Base-by-base conservation (phyloP, 1,284 basidiomycete genomes). In the Sporisorium scitamineum region DNA sequence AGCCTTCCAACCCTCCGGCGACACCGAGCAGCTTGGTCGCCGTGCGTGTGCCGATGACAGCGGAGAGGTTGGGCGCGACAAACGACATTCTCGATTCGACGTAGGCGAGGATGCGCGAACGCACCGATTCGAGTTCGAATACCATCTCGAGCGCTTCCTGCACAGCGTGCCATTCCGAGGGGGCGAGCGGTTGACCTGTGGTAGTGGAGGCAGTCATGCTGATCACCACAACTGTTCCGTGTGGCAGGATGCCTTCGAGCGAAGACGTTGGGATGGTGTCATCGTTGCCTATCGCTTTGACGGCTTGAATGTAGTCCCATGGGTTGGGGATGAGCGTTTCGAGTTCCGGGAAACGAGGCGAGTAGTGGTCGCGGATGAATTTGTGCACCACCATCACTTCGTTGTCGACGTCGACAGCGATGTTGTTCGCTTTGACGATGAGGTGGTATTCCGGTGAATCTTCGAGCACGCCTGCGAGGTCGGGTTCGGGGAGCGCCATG, bases 51-150 rank as follows among this genome's bases (percentile, higher is more conserved):
- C 97, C 96, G 86, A 99, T 94, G 85, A 99, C 96, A 84, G 93
- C 93, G 80, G 94, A 96, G 84, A 99, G 90, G 86, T 99, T 99
- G 76, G 97, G 97, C 70, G 96, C 95, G 81, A 99, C 92, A 58
- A 95, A 91, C 87, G 94, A 93, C 94, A 99, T 99, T 86, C 97
- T 91, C 83, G 94, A 97, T 88, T 97, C 96, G 86, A 99, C 97
- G 89, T 98, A 99, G 88, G 93, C 91, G 87, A 99, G 95, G 80
- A 99, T 99, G 90, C 64, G 65, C 87, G 93, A 93, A 54, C 95
- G 90, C 0, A 93, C 92, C 73, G 92, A 91, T 80, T 97, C 93
- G 27, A 99, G 87, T 61, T 92, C 89, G 80, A 93, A 92, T 8
- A 94, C 94, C 61, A 97, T 90, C 76, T 93, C 91, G 82, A 94